Conservation (phyloP, 164 flowering plant genomes). For the Berberis vulgaris region DNA sequence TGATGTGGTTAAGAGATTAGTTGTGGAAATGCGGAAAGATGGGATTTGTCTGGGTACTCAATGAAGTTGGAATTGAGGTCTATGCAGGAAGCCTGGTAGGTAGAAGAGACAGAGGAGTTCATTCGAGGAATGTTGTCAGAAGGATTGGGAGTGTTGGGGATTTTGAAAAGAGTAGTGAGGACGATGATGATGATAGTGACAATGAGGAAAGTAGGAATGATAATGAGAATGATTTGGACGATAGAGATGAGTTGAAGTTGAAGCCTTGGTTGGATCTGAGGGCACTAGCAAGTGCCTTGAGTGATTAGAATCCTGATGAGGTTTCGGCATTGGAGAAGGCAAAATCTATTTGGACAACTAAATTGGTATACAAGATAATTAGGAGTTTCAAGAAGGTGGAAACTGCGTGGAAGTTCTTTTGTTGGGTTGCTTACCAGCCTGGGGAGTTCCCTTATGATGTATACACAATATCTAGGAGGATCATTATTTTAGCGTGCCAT, state of each 20-base stretch:
- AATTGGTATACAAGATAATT: slow-evolving; percentile 77
- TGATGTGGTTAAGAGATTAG: slow-evolving; percentile 40
- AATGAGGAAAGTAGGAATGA: slow-evolving; percentile 18
- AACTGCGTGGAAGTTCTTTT: slow-evolving; percentile 86
- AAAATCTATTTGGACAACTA: slow-evolving; percentile 68
- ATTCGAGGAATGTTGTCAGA: slow-evolving; percentile 55
- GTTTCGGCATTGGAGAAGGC: slow-evolving; percentile 59
- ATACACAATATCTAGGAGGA: slow-evolving; percentile 71
- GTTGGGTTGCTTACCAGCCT: slow-evolving; percentile 87
- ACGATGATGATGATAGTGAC: slow-evolving; percentile 15
- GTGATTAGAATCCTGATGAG: slow-evolving; percentile 55
- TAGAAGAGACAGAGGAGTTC: slow-evolving; percentile 39
- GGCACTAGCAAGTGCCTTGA: slow-evolving; percentile 71
- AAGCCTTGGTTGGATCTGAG: slow-evolving; percentile 91
- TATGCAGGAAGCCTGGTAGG: slow-evolving; percentile 48
- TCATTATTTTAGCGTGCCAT: slow-evolving; percentile 52
- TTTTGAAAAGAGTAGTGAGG: slow-evolving; percentile 21
- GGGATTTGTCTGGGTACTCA: slow-evolving; percentile 60
- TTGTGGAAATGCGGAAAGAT: slow-evolving; percentile 60
- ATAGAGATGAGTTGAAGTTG: slow-evolving; percentile 27
- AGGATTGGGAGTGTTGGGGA: slow-evolving; percentile 41
- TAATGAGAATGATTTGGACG: slow-evolving; percentile 8
- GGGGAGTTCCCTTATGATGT: slow-evolving; percentile 66
- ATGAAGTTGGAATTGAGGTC: slow-evolving; percentile 39
- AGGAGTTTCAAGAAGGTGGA: slow-evolving; percentile 59